Evolutionary conservation across 2,329 filamentous ascomycete genomes (phyloP), one percentile per base, ranked within the genome.

Genomic region (Aspergillus ochraceus): DNA sequence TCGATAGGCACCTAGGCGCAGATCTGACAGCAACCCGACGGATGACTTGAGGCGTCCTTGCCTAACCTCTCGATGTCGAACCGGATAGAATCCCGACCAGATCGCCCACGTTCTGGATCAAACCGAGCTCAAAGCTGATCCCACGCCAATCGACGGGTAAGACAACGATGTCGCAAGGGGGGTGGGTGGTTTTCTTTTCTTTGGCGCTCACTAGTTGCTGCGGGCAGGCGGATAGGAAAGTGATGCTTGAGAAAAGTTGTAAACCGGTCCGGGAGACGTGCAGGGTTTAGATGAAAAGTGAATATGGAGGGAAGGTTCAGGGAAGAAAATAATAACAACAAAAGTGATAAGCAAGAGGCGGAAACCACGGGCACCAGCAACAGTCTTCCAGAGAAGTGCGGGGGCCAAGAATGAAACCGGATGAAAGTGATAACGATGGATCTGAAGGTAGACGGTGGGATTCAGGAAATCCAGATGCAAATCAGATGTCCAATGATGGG

Each of bases 191-290:
- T 22, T 57, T 55, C 59, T 55, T 49, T 55, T 59, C 52, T 53
- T 59, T 61, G 54, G 61, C 42, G 55, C 57, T 8, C 47, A 61
- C 62, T 29, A 42, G 56, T 54, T 36, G 22, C 54, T 62, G 61
- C 54, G 54, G 59, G 55, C 60, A 62, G 60, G 63, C 63, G 63
- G 64, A 64, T 62, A 64, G 36, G 14, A 64, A 66, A 49, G 45
- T 29, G 54, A 63, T 60, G 56, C 55, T 68, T 61, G 64, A 70
- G 60, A 59, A 63, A 60, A 60, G 64, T 72, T 70, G 64, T 57
- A 66, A 72, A 69, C 61, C 53, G 66, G 68, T 29, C 70, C 65
- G 62, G 65, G 55, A 50, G 55, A 60, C 52, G 65, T 65, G 65
- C 63, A 64, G 62, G 61, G 56, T 36, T 55, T 49, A 52, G 45